These are phyloP conservation scores for Quercus aquifolioides DNA, from an alignment of 306 rosid species.

Conservation along the genomic window DNA sequence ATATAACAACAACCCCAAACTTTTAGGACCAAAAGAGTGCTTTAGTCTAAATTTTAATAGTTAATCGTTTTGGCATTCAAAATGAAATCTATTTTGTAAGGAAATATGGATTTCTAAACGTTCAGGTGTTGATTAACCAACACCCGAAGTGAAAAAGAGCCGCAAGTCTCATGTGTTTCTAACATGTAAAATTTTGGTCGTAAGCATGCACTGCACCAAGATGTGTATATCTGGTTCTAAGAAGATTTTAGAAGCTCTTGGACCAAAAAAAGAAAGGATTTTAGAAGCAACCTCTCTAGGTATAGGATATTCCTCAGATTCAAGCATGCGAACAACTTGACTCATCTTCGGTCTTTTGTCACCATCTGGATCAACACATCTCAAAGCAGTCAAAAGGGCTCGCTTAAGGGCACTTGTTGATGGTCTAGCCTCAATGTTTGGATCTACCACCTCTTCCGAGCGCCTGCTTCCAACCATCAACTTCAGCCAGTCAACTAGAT, in stretches of 20 bases:
- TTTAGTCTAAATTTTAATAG: background rate
- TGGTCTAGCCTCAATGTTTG: slow-evolving; percentile 79
- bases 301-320: slow-evolving; percentile 86
- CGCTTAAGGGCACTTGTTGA: slow-evolving; percentile 87
- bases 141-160: background rate
- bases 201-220: background rate
- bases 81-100: background rate
- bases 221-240: background rate
- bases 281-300: slow-evolving; percentile 71
- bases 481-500: slow-evolving; percentile 94
- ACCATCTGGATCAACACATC: slow-evolving; percentile 90
- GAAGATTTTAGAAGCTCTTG: slow-evolving; percentile 2
- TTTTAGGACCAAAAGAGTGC: too few relatives aligned
- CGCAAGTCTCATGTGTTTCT: background rate
- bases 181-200: background rate
- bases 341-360: slow-evolving; percentile 89
- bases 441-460: slow-evolving; percentile 89
- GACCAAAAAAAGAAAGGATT: background rate
- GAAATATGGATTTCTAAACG: background rate
- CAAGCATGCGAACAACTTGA: slow-evolving; percentile 96
- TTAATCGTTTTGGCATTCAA: background rate
- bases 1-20: too few relatives aligned
- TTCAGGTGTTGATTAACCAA: background rate
- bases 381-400: slow-evolving; percentile 82
- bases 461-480: slow-evolving; percentile 91